A percentile compares a stretch with the other conserved stretches of the same genome.
These are phyloP conservation scores for Sphaerobolus stellatus DNA, from an alignment of 1,284 basidiomycete species.

Conservation along the genomic window DNA sequence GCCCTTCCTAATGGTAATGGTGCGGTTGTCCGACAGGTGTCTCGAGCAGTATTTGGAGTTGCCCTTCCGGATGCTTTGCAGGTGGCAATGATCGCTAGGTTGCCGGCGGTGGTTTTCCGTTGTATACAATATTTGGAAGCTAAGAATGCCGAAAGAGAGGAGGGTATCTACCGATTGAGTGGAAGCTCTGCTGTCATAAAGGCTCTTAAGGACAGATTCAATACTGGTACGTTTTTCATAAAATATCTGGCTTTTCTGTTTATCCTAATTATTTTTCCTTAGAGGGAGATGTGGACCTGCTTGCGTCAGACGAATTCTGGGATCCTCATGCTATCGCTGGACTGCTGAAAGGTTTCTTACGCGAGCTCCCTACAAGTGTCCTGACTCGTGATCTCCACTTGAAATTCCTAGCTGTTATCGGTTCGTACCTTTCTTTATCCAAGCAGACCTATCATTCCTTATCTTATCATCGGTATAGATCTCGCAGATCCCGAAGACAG, in stretches of 20 bases:
- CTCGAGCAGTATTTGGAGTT: constrained; percentile 87
- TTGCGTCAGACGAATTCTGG: constrained; percentile 86
- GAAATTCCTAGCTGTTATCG: constrained; percentile 86
- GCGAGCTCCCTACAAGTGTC: constrained; percentile 88
- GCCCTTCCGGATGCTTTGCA: constrained; percentile 85
- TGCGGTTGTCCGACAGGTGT: constrained; percentile 38
- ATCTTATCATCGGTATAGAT: constrained; percentile 48
- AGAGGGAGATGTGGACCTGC: constrained; percentile 91
- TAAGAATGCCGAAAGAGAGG: constrained; percentile 91
- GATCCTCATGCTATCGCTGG: constrained; percentile 95
- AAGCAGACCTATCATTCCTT: constrained; percentile 7
- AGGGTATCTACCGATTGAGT: constrained; percentile 95
- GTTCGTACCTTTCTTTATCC: constrained; percentile 46
- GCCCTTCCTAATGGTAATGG: not conserved
- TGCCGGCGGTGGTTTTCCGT: constrained; percentile 94
- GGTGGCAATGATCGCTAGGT: constrained; percentile 82
- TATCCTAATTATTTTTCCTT: constrained; percentile 17
- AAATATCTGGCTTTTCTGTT: not conserved
- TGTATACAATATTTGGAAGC: constrained; percentile 89
- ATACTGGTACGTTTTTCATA: constrained; percentile 57
- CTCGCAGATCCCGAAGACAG: constrained; percentile 86
- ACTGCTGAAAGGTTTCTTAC: constrained; percentile 85
- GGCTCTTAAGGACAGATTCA: constrained; percentile 89
- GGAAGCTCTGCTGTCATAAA: constrained; percentile 95
- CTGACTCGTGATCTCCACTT: constrained; percentile 89